Evolutionary conservation across 805 yeast genomes (phyloP), one percentile per base, ranked within the genome.

Genomic region (Ogataea nonfermentans): DNA sequence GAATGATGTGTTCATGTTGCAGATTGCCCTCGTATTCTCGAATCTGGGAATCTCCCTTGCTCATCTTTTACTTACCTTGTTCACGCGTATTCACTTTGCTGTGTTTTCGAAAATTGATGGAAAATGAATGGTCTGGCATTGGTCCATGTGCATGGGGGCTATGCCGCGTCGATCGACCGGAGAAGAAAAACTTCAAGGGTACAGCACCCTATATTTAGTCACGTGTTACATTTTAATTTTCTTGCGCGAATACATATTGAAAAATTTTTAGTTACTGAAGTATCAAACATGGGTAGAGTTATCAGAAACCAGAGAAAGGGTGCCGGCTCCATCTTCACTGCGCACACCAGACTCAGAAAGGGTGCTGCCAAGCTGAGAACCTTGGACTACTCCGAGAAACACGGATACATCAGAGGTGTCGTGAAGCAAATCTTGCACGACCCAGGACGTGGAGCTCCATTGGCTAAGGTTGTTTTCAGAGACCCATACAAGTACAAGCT

Each of bases 281-380:
- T 19, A 37, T 31, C 29, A 35, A 37, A 37, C 41, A 34, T 39
- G 43, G 96, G 96, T 86, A 88, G 98, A 84, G 99, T 93, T 78
- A 93, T 93, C 81, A 95, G 99, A 81, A 93, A 93, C 84, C 99
- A 93, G 84, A 90, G 99, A 89, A 93, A 93, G 81, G 98, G 98
- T 85, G 96, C 96, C 76, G 98, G 99, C 72, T 91, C 98, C 68
- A 89, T 93, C 83, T 93, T 93, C 89, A 84, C 95, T 72, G 83
- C 99, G 68, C 95, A 91, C 93, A 91, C 98, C 82, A 91, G 98
- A 79, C 87, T 93, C 76, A 89, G 99, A 86, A 87, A 93, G 79
- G 99, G 99, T 74, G 98, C 99, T 72, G 99, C 99, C 71, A 91
- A 91, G 87, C 84, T 91, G 74, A 88, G 99, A 84, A 85, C 96